Evolutionary conservation across 352 stramenopile species (phyloP).

Genomic region (Phytophthora kernoviae): DNA sequence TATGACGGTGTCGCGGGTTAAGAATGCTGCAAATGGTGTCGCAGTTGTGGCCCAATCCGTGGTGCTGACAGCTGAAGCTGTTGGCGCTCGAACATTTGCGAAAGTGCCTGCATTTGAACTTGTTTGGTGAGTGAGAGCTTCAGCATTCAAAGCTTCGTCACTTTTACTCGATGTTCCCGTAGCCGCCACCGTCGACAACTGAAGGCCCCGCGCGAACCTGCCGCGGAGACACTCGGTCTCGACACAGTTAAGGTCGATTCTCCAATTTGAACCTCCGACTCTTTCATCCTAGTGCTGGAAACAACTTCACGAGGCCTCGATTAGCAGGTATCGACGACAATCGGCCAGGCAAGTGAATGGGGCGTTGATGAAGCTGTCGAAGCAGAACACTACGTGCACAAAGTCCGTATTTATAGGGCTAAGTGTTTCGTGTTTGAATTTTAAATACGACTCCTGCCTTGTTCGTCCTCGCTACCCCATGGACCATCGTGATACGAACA

Average conservation of each 20-base stretch:
- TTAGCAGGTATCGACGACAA: not conserved
- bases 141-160: not conserved
- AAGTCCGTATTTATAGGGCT: conserved; percentile 24
- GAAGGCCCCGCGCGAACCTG: conserved; percentile 31
- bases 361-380: too few species aligned
- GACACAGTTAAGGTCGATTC: conserved; percentile 4
- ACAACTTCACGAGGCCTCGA: conserved; percentile 12
- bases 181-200: conserved; percentile 50
- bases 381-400: not conserved
- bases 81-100: conserved; percentile 18
- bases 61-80: conserved; percentile 21
- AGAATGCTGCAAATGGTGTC: conserved; percentile 31
- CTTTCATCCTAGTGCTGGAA: conserved; percentile 17
- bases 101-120: not conserved
- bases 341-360: conserved; percentile 1
- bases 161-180: conserved; percentile 31
- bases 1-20: conserved; percentile 22
- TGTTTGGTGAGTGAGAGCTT: conserved; percentile 2
- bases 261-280: conserved; percentile 22
- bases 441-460: conserved; percentile 36
- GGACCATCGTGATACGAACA: not conserved
- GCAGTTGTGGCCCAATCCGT: conserved; percentile 22
- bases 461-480: conserved; percentile 1
- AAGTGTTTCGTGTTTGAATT: conserved; percentile 31
- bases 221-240: conserved; percentile 21